Conservation (phyloP, 2,329 filamentous ascomycete genomes). For the Talaromyces sp. region DNA sequence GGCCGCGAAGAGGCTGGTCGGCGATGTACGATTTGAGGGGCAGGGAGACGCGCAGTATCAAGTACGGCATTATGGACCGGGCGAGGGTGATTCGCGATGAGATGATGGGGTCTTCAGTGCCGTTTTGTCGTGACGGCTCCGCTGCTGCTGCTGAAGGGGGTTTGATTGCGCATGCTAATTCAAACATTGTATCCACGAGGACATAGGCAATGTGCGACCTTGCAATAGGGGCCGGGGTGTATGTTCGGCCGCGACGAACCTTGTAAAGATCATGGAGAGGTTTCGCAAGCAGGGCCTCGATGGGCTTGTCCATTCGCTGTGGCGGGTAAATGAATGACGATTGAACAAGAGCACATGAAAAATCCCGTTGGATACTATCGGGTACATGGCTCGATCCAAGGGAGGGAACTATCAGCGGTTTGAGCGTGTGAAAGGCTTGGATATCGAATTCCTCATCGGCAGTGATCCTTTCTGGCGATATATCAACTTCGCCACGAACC, state of each 20-base stretch:
- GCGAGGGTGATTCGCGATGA: conserved; percentile 58
- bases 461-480: conserved; percentile 43
- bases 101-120: conserved; percentile 11
- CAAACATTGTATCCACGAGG: conserved; percentile 73
- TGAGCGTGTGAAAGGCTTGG: conserved; percentile 61
- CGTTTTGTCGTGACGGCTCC: background rate
- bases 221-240: conserved; percentile 58
- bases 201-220: conserved; percentile 72
- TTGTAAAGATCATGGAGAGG: conserved; percentile 60
- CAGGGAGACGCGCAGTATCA: conserved; percentile 75
- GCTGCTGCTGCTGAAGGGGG: conserved; percentile 37
- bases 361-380: conserved; percentile 62
- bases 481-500: conserved; percentile 43
- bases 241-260: conserved; percentile 65
- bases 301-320: conserved; percentile 56
- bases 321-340: conserved; percentile 74
- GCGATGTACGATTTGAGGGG: conserved; percentile 80
- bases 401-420: conserved; percentile 63
- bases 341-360: conserved; percentile 70
- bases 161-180: conserved; percentile 48
- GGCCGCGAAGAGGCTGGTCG: conserved; percentile 82
- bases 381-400: conserved; percentile 63
- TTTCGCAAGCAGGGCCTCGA: conserved; percentile 36
- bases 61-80: conserved; percentile 68
- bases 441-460: conserved; percentile 81